These are phyloP conservation scores for Phytophthora capsici DNA, from an alignment of 352 stramenopile genomes.

Conservation along the genomic window DNA sequence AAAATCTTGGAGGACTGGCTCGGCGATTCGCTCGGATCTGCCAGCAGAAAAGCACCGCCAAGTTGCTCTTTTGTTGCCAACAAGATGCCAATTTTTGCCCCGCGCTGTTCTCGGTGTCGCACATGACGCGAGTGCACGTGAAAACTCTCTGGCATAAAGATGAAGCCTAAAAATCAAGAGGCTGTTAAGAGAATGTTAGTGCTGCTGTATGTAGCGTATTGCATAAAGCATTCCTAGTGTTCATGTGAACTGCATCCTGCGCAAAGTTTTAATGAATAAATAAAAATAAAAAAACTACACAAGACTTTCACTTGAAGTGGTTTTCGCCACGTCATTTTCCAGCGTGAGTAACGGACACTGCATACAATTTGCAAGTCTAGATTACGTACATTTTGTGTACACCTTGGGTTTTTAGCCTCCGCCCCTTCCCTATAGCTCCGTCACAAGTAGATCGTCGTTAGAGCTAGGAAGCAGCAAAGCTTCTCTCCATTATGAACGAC, in stretches of 20 bases:
- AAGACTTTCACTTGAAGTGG: slow-evolving; percentile 19
- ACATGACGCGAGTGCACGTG: neutral
- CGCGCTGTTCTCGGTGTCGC: slow-evolving; percentile 1
- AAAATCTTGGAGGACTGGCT: slow-evolving; percentile 5
- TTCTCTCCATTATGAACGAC: slow-evolving; percentile 33
- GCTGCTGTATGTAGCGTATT: neutral
- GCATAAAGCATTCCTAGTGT: neutral
- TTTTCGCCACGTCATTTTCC: slow-evolving; percentile 28
- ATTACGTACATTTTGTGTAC: slow-evolving; percentile 30
- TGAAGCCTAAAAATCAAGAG: neutral
- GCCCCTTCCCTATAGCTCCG: slow-evolving; percentile 17
- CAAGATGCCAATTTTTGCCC: slow-evolving; percentile 6
- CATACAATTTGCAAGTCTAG: slow-evolving; percentile 22
- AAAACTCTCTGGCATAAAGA: slow-evolving; percentile 1
- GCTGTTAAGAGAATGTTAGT: slow-evolving; percentile 4
- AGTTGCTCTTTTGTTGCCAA: neutral
- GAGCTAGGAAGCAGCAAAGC: neutral
- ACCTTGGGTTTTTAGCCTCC: slow-evolving; percentile 16
- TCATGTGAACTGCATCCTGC: too few species aligned
- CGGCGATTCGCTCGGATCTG: slow-evolving; percentile 5
- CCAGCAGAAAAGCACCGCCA: slow-evolving; percentile 1
- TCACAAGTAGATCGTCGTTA: slow-evolving; percentile 36
- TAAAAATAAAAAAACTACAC: slow-evolving; percentile 5
- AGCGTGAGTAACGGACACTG: slow-evolving; percentile 25
- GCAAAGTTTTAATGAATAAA: too few species aligned